Conservation (phyloP, 345 rosid species). For the Sapria himalayana region DNA sequence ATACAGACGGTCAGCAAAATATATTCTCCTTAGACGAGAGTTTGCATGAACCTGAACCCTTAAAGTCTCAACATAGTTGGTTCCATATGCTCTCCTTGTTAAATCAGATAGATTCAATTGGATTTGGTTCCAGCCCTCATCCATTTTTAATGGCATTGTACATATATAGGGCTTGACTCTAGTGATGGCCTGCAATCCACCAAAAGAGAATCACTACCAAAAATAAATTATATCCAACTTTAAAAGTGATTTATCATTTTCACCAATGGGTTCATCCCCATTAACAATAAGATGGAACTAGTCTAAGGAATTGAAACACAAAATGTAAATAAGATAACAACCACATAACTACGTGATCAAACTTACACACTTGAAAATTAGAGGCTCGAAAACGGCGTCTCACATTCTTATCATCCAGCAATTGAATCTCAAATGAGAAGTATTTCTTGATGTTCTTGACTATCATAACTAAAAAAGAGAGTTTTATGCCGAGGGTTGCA, state of each 20-base stretch:
- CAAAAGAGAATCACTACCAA: not conserved
- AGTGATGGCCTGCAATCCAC: slow-evolving; percentile 40
- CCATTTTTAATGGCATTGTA: slow-evolving; percentile 89
- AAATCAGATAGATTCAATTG: slow-evolving; percentile 81
- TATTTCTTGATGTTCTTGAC: slow-evolving; percentile 83
- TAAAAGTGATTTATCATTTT: no score
- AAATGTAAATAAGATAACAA: no score
- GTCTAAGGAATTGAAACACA: no score
- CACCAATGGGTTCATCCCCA: no score
- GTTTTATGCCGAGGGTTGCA: slow-evolving; percentile 90
- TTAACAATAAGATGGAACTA: no score
- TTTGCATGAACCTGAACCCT: slow-evolving; percentile 94
- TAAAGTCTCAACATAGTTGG: slow-evolving; percentile 84
- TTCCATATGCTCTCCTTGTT: slow-evolving; percentile 87
- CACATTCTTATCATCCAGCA: slow-evolving; percentile 92
- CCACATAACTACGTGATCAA: slow-evolving; percentile 15
- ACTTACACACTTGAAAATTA: slow-evolving; percentile 91
- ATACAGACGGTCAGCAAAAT: slow-evolving; percentile 82
- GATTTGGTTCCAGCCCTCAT: slow-evolving; percentile 94
- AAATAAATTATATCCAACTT: no score
- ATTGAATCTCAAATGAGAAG: slow-evolving; percentile 89
- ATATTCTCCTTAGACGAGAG: slow-evolving; percentile 76
- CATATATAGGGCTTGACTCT: slow-evolving; percentile 89
- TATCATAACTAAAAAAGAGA: slow-evolving; percentile 78
- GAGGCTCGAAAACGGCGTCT: slow-evolving; percentile 94